Conservation (phyloP, 2,329 filamentous ascomycete genomes). For the Xylaria arbuscula region DNA sequence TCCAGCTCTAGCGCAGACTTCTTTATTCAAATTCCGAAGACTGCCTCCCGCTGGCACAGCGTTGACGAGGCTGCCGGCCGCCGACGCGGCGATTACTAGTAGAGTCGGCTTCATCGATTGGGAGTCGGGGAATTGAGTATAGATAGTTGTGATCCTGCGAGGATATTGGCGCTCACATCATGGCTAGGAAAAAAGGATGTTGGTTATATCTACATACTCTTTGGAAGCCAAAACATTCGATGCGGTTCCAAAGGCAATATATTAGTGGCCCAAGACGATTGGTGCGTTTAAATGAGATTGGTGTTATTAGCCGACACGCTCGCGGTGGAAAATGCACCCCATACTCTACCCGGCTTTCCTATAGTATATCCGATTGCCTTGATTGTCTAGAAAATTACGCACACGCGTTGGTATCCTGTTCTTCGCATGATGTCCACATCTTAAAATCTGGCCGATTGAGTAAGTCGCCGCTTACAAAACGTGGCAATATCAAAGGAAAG, state of each 20-base stretch:
- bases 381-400: neutral
- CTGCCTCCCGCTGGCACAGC: constrained; percentile 31
- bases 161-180: neutral
- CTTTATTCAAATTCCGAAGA: constrained; percentile 30
- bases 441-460: neutral
- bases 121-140: neutral
- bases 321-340: constrained; percentile 3
- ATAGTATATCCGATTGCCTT: neutral
- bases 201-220: constrained; percentile 6
- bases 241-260: constrained; percentile 24
- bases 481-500: neutral
- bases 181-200: neutral
- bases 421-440: neutral
- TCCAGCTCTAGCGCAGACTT: constrained; percentile 29
- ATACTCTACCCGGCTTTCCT: constrained; percentile 4
- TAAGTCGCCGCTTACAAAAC: neutral
- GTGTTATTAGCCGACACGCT: constrained; percentile 28
- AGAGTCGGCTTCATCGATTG: constrained; percentile 25
- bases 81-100: constrained; percentile 6
- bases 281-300: constrained; percentile 25
- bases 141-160: neutral
- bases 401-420: constrained; percentile 6
- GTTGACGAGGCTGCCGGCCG: constrained; percentile 1
- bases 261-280: constrained; percentile 22
- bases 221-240: neutral